Evolutionary conservation across 1,139 yeast species (phyloP).

Genomic region (Diutina mesorugosa): DNA sequence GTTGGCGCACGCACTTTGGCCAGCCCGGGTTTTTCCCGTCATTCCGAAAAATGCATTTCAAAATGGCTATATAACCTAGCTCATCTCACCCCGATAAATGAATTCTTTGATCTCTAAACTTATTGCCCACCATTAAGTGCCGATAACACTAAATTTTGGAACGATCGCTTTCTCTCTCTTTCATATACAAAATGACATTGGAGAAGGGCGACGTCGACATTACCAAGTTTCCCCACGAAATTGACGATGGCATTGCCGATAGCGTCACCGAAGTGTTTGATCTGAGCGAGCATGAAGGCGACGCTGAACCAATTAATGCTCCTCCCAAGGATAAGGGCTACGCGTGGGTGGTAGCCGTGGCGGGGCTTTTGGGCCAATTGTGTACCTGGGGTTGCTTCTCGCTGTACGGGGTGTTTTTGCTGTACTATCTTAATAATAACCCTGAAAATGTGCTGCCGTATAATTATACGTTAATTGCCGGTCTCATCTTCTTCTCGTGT

Average conservation of each 20-base stretch:
- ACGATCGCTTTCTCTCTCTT: too few species aligned
- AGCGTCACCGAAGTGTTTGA: background rate
- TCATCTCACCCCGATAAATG: too few species aligned
- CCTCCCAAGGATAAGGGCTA: constrained; percentile 26
- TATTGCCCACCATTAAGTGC: too few species aligned
- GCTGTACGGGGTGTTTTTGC: background rate
- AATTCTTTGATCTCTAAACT: too few species aligned
- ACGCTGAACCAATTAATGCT: background rate
- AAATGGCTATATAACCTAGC: too few species aligned
- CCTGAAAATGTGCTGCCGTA: constrained; percentile 10
- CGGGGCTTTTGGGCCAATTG: constrained; percentile 22
- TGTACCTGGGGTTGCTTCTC: background rate
- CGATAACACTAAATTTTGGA: too few species aligned
- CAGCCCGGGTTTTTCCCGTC: too few species aligned
- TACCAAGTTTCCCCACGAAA: too few species aligned
- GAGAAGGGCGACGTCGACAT: too few species aligned
- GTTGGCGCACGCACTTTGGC: too few species aligned
- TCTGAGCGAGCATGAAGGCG: background rate
- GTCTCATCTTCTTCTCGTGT: constrained; percentile 24
- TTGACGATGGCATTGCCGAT: background rate
- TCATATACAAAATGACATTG: too few species aligned
- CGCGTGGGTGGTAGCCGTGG: constrained; percentile 34
- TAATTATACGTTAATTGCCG: constrained; percentile 26
- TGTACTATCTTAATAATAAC: constrained; percentile 28
- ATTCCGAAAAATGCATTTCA: too few species aligned